Evolutionary conservation across 768 basidiomycete genomes (phyloP), one percentile per base, ranked within the genome.

Genomic region (Piloderma croceum): DNA sequence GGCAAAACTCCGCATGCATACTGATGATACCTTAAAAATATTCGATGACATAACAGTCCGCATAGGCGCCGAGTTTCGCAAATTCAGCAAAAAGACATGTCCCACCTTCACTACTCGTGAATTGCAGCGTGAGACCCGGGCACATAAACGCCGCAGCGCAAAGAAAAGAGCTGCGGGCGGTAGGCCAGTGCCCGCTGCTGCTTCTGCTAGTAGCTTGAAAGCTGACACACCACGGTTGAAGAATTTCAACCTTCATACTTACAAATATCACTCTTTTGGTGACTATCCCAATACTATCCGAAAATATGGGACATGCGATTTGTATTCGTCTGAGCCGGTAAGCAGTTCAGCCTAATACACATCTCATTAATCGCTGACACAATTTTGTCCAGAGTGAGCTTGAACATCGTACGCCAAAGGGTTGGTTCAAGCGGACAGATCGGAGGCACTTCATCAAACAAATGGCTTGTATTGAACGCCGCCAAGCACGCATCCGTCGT

Each of bases 251-350:
- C 22, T 54, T 19, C 35, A 19, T 0, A 51, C 46, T 0, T 57
- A 53, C 39, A 55, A 55, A 15, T 21, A 45, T 1, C 54, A 57
- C 13, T 13, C 51, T 0, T 40, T 57, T 0, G 44, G 47, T 3
- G 41, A 57, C 20, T 56, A 56, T 24, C 37, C 47, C 1, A 15
- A 25, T 13, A 15, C 41, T 1, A 56, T 56, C 15, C 17, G 31
- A 1, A 7, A 22, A 3, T 54, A 54, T 19, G 67, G 69, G 0
- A 65, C 65, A 3, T 61, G 58, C 0, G 66, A 70, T 23, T 58
- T 57, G 0, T 67, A 62, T 38, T 49, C 53, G 3, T 65, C 64
- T 1, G 55, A 62, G 22, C 44, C 46, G 2, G 68, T 68, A 42
- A 2, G 57, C 50, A 15, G 27, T 29, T n/a, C n/a, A 29, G 10